Conservation (phyloP, 192 early-diverging fungal genomes). For the Coemansia sp. region DNA sequence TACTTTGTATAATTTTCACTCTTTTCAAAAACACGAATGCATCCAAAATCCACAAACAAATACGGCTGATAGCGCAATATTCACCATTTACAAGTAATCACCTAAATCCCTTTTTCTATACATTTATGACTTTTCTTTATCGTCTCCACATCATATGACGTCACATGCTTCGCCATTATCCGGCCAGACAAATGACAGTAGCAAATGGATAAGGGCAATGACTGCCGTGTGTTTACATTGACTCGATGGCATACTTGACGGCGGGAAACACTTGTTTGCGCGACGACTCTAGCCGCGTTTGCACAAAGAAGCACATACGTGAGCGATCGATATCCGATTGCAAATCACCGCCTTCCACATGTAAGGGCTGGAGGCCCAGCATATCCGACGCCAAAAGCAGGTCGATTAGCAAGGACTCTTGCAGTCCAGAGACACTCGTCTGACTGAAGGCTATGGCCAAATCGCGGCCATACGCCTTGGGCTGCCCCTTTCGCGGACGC, state of each 20-base stretch:
- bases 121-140: background rate
- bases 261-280: constrained; percentile 50
- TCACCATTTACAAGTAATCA: background rate
- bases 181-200: background rate
- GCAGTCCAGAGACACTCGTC: background rate
- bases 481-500: constrained; percentile 6
- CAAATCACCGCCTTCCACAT: background rate
- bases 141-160: background rate
- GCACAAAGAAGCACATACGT: constrained; percentile 16
- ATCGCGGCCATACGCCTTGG: constrained; percentile 41
- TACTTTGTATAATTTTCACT: background rate
- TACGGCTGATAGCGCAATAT: background rate
- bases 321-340: background rate
- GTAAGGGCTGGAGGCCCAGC: constrained; percentile 7
- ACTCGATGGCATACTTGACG: constrained; percentile 30
- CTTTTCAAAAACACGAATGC: background rate
- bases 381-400: constrained; percentile 4
- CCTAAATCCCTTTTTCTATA: background rate
- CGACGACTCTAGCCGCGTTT: constrained; percentile 28
- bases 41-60: background rate
- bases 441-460: constrained; percentile 23
- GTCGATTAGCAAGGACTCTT: constrained; percentile 5
- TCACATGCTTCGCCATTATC: constrained; percentile 9
- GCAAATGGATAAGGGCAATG: background rate
- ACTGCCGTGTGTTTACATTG: background rate